A percentile compares a stretch with the other conserved stretches of the same genome.
phyloP scores from a whole-genome alignment of 345 rosid genomes.

The Jatropha curcas region DNA sequence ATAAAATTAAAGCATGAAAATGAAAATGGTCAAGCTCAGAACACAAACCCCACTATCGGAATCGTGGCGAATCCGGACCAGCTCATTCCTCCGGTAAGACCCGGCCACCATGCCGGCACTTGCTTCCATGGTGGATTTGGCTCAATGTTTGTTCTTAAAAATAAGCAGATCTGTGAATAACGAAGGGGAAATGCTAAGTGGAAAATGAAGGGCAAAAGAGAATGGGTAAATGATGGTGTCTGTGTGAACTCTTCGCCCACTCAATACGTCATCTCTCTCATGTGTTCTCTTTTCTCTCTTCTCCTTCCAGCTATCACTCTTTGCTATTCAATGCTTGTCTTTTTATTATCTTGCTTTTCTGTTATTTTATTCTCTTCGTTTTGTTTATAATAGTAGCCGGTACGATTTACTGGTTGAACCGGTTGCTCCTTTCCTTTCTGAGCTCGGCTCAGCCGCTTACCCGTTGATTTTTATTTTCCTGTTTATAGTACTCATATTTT shows the following conservation, averaged over 20 bases:
- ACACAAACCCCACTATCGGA: conserved; percentile 91
- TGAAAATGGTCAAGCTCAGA: conserved; percentile 11
- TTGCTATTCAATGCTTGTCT: conserved; percentile 17
- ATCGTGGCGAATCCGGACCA: conserved; percentile 97
- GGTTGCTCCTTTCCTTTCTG: conserved; percentile 19
- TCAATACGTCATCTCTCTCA: conserved; percentile 62
- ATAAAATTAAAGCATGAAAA: neutral
- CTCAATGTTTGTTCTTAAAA: neutral
- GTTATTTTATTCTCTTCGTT: conserved; percentile 5
- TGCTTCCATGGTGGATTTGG: conserved; percentile 64
- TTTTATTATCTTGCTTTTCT: conserved; percentile 26
- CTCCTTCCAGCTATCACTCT: neutral
- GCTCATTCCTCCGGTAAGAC: conserved; percentile 94
- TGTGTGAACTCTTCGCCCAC: conserved; percentile 35
- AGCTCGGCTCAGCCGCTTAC: neutral
- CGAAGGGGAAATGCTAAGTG: neutral
- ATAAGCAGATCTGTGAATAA: conserved; percentile 12
- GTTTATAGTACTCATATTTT: too few relatives aligned
- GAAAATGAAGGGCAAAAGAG: neutral
- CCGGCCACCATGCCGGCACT: conserved; percentile 97
- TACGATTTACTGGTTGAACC: conserved; percentile 35
- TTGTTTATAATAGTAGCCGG: neutral
- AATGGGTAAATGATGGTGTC: conserved; percentile 3
- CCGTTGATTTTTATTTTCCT: too few relatives aligned
- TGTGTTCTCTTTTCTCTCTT: too few relatives aligned